phyloP scores from a whole-genome alignment of 371 early-diverging fungal genomes.

The Mortierella sp. region DNA sequence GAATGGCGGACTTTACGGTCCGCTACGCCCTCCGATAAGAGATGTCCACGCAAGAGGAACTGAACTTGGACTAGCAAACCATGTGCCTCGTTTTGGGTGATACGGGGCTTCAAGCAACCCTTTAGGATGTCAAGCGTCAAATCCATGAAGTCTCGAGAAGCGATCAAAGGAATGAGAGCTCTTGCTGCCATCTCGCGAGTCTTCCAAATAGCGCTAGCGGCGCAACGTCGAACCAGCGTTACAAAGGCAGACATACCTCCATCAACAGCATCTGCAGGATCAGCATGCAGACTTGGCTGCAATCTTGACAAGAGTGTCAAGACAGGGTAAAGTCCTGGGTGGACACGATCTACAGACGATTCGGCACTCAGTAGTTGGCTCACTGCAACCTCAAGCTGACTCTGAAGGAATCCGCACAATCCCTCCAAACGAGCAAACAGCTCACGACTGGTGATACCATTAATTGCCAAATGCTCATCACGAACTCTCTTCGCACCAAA shows the following conservation, averaged over 20 bases:
- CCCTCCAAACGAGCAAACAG: slow-evolving; percentile 90
- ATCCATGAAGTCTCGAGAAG: slow-evolving; percentile 54
- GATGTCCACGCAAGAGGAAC: slow-evolving; percentile 72
- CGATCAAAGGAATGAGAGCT: slow-evolving; percentile 81
- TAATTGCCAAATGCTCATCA: slow-evolving; percentile 79
- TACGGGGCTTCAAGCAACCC: slow-evolving; percentile 47
- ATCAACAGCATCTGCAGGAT: slow-evolving; percentile 59
- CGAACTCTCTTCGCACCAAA: slow-evolving; percentile 86
- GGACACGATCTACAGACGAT: slow-evolving; percentile 63
- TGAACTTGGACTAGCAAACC: slow-evolving; percentile 77
- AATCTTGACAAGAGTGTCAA: slow-evolving; percentile 81
- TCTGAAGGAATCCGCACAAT: slow-evolving; percentile 81
- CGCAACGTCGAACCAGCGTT: slow-evolving; percentile 80
- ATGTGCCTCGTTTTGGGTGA: slow-evolving; percentile 76
- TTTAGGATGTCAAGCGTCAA: slow-evolving; percentile 59
- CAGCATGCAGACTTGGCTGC: slow-evolving; percentile 76
- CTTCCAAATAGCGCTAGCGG: slow-evolving; percentile 81
- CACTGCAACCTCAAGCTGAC: slow-evolving; percentile 77
- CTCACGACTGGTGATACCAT: slow-evolving; percentile 89
- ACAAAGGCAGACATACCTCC: slow-evolving; percentile 76
- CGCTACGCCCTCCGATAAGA: slow-evolving; percentile 57
- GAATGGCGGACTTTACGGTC: slow-evolving; percentile 46
- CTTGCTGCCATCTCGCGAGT: slow-evolving; percentile 90
- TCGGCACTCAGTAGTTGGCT: slow-evolving; percentile 64
- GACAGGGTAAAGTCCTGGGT: slow-evolving; percentile 84